phyloP scores from a whole-genome alignment of 768 basidiomycete species.

The Tubosaeta brunneosetosa region DNA sequence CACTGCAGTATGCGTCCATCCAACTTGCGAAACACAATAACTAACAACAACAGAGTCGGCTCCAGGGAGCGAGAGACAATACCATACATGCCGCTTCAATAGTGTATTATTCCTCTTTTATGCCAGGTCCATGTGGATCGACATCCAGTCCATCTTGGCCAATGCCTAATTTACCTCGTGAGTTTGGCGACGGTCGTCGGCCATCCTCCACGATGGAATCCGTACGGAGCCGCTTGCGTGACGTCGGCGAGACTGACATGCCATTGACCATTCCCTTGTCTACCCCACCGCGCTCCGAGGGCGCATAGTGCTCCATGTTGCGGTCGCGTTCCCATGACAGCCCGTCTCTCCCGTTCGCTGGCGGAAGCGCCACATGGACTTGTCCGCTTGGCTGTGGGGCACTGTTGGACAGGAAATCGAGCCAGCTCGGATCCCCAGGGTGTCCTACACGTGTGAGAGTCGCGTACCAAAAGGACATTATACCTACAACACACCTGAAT shows the following conservation, averaged over 20 bases:
- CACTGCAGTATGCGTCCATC: too few species aligned
- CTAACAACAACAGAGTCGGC: neutral
- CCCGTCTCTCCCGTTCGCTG: slow-evolving; percentile 21
- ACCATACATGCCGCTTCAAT: neutral
- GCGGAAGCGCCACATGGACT: slow-evolving; percentile 28
- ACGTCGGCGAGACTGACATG: slow-evolving; percentile 15
- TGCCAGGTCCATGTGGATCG: slow-evolving; percentile 15
- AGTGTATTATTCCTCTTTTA: slow-evolving; percentile 29
- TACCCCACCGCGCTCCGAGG: slow-evolving; percentile 25
- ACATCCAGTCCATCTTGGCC: slow-evolving; percentile 15
- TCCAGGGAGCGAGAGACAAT: neutral
- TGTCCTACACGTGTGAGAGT: slow-evolving; percentile 16
- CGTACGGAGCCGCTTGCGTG: slow-evolving; percentile 29
- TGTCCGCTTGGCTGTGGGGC: slow-evolving; percentile 21
- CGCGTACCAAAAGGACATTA: neutral
- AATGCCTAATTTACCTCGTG: slow-evolving; percentile 12
- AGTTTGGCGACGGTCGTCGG: slow-evolving; percentile 19
- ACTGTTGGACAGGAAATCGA: slow-evolving; percentile 30
- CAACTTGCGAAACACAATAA: too few species aligned
- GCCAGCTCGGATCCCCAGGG: slow-evolving; percentile 30
- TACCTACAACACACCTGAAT: slow-evolving; percentile 15
- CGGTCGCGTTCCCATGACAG: slow-evolving; percentile 32
- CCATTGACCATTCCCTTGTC: slow-evolving; percentile 22
- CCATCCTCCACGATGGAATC: slow-evolving; percentile 16
- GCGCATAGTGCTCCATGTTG: slow-evolving; percentile 25